Evolutionary conservation across 768 basidiomycete species (phyloP).

Genomic region (Calocera cornea): DNA sequence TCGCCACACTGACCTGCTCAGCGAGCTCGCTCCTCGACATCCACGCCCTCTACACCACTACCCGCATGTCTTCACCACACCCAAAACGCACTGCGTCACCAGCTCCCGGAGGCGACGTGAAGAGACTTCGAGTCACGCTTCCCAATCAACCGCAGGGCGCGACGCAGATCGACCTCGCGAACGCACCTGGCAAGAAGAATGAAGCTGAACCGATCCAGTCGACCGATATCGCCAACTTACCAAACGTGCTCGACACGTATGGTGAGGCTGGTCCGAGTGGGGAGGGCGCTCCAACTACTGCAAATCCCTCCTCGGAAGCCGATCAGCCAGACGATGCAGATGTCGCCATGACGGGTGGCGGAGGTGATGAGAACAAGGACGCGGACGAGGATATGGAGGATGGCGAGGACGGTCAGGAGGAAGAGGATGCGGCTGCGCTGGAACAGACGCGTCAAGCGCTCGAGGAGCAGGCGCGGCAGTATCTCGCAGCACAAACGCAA

Average conservation of each 20-base stretch:
- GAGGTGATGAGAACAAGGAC: conserved; percentile 48
- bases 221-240: conserved; percentile 66
- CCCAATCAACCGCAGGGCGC: conserved; percentile 38
- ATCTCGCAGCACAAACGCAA: conserved; percentile 93
- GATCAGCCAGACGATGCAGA: background rate
- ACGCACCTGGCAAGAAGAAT: conserved; percentile 70
- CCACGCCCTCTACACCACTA: background rate
- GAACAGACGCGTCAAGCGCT: conserved; percentile 66
- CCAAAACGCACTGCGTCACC: background rate
- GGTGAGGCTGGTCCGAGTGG: conserved; percentile 6
- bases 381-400: conserved; percentile 46
- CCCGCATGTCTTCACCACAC: conserved; percentile 4
- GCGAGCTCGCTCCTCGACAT: background rate
- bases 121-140: conserved; percentile 1
- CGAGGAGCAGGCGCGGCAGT: conserved; percentile 81
- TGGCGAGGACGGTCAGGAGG: conserved; percentile 53
- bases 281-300: background rate
- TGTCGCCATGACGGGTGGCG: conserved; percentile 7
- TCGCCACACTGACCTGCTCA: background rate
- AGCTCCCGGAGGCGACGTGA: background rate
- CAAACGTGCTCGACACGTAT: conserved; percentile 15
- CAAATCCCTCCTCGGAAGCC: background rate
- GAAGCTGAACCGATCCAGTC: conserved; percentile 75
- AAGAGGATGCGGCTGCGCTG: conserved; percentile 61
- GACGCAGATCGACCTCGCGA: conserved; percentile 61